Evolutionary conservation across 768 basidiomycete species (phyloP), one percentile per base, ranked within the genome.

Genomic region (Boletus edulis): DNA sequence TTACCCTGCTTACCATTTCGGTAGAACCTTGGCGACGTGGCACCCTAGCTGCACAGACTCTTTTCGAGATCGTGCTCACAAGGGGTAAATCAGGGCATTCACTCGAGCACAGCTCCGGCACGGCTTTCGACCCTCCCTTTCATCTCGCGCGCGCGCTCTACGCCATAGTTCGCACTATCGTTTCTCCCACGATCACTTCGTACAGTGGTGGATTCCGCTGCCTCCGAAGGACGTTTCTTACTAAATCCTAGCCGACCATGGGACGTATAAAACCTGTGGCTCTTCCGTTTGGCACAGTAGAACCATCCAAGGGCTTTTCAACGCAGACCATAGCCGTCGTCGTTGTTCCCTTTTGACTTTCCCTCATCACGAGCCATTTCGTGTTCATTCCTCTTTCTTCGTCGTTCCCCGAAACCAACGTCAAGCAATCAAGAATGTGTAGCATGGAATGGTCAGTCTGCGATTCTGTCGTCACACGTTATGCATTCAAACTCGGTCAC

Each of bases 401-500:
- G 4, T 46, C 58, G 38, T 48, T 46, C 32, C 0, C 20, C 31
- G 9, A 51, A 57, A 24, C 56, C 49, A 49, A 54, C 49, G 4
- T 43, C 47, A 44, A 46, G 5, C 29, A 20, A 37, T 20, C 64
- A 7, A 65, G 24, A 41, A 85, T 85, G 84, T 85, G 84, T 57
- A 73, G 72, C 66, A 77, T 79, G 63, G 84, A 85, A 78, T 78
- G 81, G 83, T 84, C 60, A 60, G 62, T 63, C 54, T 43, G 32
- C 18, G 4, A 31, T 40, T 8, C 49, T 49, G 18, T 60, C 46
- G 5, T 52, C 58, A 18, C 11, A 18, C 32, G 14, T 29, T 32
- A 24, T 47, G 48, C 37, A 37, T 46, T 59, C 60, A 52, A 37
- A 47, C 38, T 60, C 35, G 45, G 42, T 43, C 48, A 2, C 43